These are phyloP conservation scores for Colletotrichum melonis DNA, from an alignment of 2,329 filamentous ascomycete genomes.

Conservation along the genomic window DNA sequence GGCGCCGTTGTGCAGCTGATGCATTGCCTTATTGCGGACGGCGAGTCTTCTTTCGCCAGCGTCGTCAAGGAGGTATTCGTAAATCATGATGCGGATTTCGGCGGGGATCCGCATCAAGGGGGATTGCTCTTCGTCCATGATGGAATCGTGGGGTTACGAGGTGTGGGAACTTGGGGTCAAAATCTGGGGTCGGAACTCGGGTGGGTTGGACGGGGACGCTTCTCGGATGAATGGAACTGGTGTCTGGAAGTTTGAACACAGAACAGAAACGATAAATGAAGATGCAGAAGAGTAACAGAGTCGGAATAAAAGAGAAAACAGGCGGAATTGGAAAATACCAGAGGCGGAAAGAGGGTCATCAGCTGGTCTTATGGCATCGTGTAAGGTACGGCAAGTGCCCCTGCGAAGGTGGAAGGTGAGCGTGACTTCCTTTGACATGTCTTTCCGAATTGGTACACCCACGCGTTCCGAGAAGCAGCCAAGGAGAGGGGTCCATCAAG, in stretches of 20 bases:
- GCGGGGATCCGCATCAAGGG: conserved; percentile 47
- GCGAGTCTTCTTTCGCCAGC: conserved; percentile 49
- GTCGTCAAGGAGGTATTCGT: conserved; percentile 56
- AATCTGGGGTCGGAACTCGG: neutral
- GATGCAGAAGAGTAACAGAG: neutral
- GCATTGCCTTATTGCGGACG: conserved; percentile 52
- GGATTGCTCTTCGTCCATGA: conserved; percentile 30
- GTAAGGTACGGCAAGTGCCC: neutral
- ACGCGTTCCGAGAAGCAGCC: neutral
- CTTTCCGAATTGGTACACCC: conserved; percentile 6
- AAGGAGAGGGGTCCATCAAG: conserved; percentile 25
- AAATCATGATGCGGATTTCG: conserved; percentile 57
- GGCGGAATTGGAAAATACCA: neutral
- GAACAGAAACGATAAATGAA: neutral
- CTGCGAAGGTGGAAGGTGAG: neutral
- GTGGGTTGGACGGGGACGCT: neutral
- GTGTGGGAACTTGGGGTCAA: neutral
- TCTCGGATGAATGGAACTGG: neutral
- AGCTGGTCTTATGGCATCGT: conserved; percentile 29
- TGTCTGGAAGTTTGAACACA: neutral
- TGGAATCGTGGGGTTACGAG: conserved; percentile 2
- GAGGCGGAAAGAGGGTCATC: neutral
- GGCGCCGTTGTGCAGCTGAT: conserved; percentile 25
- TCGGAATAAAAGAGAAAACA: neutral
- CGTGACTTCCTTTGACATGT: neutral